Conservation (phyloP, 2,329 filamentous ascomycete genomes). For the Calonectria pseudoturangicola region DNA sequence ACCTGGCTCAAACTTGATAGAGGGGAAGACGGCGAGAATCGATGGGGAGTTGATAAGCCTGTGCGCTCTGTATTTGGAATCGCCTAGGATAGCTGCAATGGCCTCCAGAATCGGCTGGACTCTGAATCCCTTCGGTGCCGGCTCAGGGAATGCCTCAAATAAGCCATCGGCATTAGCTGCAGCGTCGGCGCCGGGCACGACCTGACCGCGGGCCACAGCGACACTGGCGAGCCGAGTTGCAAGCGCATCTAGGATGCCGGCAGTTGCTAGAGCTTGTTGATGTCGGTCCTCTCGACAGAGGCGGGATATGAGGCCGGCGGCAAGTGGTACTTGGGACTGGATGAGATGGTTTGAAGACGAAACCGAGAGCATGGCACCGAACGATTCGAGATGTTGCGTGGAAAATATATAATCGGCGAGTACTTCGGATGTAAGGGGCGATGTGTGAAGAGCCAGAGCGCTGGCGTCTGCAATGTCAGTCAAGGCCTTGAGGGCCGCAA, state of each 20-base stretch:
- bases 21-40: conserved; percentile 81
- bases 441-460: conserved; percentile 70
- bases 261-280: conserved; percentile 81
- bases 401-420: conserved; percentile 81
- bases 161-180: conserved; percentile 73
- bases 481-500: conserved; percentile 84
- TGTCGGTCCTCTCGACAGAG: conserved; percentile 82
- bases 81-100: conserved; percentile 83
- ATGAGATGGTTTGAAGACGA: conserved; percentile 69
- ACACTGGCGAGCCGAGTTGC: conserved; percentile 83
- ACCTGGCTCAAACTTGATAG: conserved; percentile 70
- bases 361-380: conserved; percentile 80
- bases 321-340: conserved; percentile 78
- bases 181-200: conserved; percentile 78
- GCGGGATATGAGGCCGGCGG: conserved; percentile 72
- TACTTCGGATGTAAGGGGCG: conserved; percentile 67
- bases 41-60: conserved; percentile 81
- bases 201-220: conserved; percentile 79
- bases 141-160: conserved; percentile 74
- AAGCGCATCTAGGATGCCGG: conserved; percentile 85
- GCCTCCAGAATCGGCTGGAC: conserved; percentile 85
- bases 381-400: conserved; percentile 74
- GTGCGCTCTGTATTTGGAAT: conserved; percentile 86
- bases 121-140: conserved; percentile 75
- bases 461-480: conserved; percentile 82